These are phyloP conservation scores for Boechera stricta DNA, from an alignment of 345 rosid species.

Conservation along the genomic window DNA sequence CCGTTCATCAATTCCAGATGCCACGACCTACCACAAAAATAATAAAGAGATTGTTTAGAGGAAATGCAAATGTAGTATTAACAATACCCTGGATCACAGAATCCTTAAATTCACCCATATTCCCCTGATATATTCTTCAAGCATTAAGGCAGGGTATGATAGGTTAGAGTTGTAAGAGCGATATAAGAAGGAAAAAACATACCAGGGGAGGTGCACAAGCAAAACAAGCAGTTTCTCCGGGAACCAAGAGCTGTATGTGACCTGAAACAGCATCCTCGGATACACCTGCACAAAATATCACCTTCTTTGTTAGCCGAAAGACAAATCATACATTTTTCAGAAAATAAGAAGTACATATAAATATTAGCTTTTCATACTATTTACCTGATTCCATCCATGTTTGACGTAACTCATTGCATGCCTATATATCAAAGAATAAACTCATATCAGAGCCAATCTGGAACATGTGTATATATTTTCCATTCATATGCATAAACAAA, in stretches of 20 bases:
- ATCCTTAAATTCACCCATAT: slow-evolving; percentile 4
- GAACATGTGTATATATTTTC: not conserved
- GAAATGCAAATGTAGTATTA: slow-evolving; percentile 10
- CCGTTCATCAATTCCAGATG: slow-evolving; percentile 96
- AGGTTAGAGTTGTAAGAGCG: slow-evolving; percentile 3
- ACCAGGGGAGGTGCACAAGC: slow-evolving; percentile 99
- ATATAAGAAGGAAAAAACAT: slow-evolving; percentile 28
- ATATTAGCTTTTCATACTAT: slow-evolving; percentile 24
- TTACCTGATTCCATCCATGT: slow-evolving; percentile 99
- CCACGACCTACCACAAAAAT: slow-evolving; percentile 68
- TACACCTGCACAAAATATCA: slow-evolving; percentile 64
- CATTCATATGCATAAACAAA: not conserved
- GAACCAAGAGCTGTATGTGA: slow-evolving; percentile 92
- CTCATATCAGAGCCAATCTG: slow-evolving; percentile 23
- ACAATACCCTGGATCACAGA: not conserved
- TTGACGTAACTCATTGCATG: slow-evolving; percentile 91
- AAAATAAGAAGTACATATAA: slow-evolving; percentile 8
- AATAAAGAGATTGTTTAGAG: slow-evolving; percentile 2
- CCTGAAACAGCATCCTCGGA: slow-evolving; percentile 99
- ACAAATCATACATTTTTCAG: not conserved
- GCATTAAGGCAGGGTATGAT: not conserved
- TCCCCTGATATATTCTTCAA: slow-evolving; percentile 20
- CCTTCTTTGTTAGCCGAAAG: slow-evolving; percentile 13
- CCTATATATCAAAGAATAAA: slow-evolving; percentile 56
- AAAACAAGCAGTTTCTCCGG: slow-evolving; percentile 98